Evolutionary conservation across 441 rosid species (phyloP), one percentile per base, ranked within the genome.

Genomic region (Aquilaria agallochum): DNA sequence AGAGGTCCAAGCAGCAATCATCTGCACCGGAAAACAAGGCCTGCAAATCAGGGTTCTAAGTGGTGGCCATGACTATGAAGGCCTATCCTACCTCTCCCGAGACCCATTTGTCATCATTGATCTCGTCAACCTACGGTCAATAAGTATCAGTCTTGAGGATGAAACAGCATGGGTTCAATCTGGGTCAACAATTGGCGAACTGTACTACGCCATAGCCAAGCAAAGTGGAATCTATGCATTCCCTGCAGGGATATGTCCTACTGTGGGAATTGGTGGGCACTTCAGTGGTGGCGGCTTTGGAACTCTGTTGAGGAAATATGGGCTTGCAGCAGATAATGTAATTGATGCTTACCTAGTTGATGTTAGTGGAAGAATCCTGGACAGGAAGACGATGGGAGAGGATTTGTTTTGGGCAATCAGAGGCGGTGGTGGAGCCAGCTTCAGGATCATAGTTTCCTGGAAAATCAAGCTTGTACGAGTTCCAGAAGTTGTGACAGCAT

Each of bases 341-440:
- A 50, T 87, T 0, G 89, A 89, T 48, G 91, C 85, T 47, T 72
- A 64, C 69, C 14, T 89, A 53, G 49, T 87, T 9, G 90, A 82
- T 63, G 84, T 63, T 6, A 72, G 74, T 44, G 96, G 93, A 14
- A 67, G 50, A 58, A 58, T 77, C 8, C 56, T 69, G 0, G 72
- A 87, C 61, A 70, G 96, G 65, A 60, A 27, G 64, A 31, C 74
- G 2, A 89, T 85, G 88, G 94, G 90, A 36, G 84, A 85, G 45
- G 87, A 80, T n/a, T 42, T 80, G 62, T 85, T 89, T 31, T 89
- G 90, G 94, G 90, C 92, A 0, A 78, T 85, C 1, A 70, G 82
- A 79, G 94, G 96, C 3, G 91, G 91, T 15, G 93, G 96, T 15
- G 96, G 89, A 5, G 88, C 84, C 14, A 89, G 87, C 68, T 89